A percentile compares a stretch with the other conserved stretches of the same genome.
These are phyloP conservation scores for Candida adriatica DNA, from an alignment of 805 yeast species.

Conservation along the genomic window DNA sequence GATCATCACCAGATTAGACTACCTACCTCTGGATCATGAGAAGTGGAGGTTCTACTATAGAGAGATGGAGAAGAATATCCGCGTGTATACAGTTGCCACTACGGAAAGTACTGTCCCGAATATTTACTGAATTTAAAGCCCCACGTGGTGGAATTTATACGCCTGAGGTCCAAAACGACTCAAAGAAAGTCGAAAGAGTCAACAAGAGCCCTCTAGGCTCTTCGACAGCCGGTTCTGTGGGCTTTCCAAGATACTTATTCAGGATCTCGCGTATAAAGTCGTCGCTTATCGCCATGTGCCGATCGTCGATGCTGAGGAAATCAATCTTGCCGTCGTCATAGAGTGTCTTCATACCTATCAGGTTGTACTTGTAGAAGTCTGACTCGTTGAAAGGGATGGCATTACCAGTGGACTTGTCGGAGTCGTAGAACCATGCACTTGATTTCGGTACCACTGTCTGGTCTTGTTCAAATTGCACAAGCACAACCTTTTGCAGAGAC, in stretches of 20 bases:
- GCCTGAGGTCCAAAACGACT: too few relatives aligned
- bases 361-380: conserved; percentile 42
- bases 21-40: too few relatives aligned
- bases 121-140: too few relatives aligned
- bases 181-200: too few relatives aligned
- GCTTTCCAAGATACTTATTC: conserved; percentile 34
- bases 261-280: conserved; percentile 40
- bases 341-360: conserved; percentile 51
- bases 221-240: too few relatives aligned
- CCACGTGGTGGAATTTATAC: too few relatives aligned
- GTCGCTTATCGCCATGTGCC: conserved; percentile 61
- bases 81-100: too few relatives aligned
- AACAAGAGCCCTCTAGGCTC: too few relatives aligned
- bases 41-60: too few relatives aligned
- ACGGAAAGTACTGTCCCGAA: too few relatives aligned
- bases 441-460: conserved; percentile 68
- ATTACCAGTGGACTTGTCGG: conserved; percentile 29
- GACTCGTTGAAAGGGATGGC: conserved; percentile 43
- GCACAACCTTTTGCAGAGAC: conserved; percentile 43
- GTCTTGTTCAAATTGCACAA: conserved; percentile 56
- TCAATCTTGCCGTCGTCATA: conserved; percentile 37
- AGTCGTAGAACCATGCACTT: conserved; percentile 59
- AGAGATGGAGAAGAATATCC: too few relatives aligned
- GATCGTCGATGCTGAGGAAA: conserved; percentile 45
- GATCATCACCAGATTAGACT: too few relatives aligned